Evolutionary conservation across 2,329 filamentous ascomycete genomes (phyloP).

Genomic region (Ascochyta viciae-villosae): DNA sequence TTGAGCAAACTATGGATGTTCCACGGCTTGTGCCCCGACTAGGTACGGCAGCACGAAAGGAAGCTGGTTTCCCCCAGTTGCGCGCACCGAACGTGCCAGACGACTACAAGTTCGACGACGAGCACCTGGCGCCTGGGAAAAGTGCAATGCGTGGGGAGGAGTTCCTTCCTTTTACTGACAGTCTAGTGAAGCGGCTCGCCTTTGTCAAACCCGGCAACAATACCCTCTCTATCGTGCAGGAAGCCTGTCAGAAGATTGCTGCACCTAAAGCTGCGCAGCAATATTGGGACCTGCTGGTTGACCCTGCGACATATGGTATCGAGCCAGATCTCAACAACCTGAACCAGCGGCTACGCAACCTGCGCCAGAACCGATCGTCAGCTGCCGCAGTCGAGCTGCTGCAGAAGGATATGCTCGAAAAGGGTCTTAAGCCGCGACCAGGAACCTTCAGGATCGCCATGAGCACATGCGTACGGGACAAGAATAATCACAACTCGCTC

Average conservation of each 20-base stretch:
- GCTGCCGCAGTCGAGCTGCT: slow-evolving; percentile 67
- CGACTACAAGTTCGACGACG: slow-evolving; percentile 36
- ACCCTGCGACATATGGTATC: slow-evolving; percentile 61
- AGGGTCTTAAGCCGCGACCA: slow-evolving; percentile 37
- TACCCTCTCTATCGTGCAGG: slow-evolving; percentile 72
- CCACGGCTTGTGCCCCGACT: slow-evolving; percentile 60
- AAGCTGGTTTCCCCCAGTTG: slow-evolving; percentile 42
- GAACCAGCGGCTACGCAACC: slow-evolving; percentile 70
- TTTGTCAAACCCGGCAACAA: slow-evolving; percentile 60
- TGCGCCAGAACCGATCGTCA: slow-evolving; percentile 72
- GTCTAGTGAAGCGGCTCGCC: slow-evolving; percentile 41
- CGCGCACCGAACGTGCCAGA: slow-evolving; percentile 43
- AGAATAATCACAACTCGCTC: slow-evolving; percentile 74
- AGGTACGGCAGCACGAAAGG: slow-evolving; percentile 36
- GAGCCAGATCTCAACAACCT: slow-evolving; percentile 76
- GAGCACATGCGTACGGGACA: slow-evolving; percentile 76
- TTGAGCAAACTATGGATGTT: slow-evolving; percentile 84
- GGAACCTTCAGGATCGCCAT: slow-evolving; percentile 76
- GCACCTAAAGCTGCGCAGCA: slow-evolving; percentile 67
- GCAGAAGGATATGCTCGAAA: slow-evolving; percentile 34
- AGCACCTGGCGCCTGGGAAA: slow-evolving; percentile 35
- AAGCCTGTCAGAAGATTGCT: slow-evolving; percentile 67
- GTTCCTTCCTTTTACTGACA: slow-evolving; percentile 39
- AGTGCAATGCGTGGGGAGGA: slow-evolving; percentile 37
- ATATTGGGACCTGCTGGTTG: slow-evolving; percentile 81